Base-by-base conservation (phyloP, 2,329 filamentous ascomycete genomes). In the Stemphylium beticola region DNA sequence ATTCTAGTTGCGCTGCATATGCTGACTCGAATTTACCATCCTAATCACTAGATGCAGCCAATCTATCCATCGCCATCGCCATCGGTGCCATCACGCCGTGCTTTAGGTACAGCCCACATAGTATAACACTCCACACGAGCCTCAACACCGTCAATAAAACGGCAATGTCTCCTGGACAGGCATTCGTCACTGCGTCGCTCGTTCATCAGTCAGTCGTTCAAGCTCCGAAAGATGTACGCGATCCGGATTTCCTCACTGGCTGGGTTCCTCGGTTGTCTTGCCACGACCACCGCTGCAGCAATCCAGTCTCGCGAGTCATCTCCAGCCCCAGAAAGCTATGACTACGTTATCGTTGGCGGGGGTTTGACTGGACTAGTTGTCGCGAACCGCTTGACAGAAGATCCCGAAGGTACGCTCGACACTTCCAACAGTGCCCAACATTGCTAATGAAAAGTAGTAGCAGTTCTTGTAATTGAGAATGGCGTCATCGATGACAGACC, bases 281-380 rank as follows among this genome's bases (percentile, higher is more conserved):
- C 20, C 1, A 36, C 46, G 29, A 9, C 38, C 6, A 5, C 38
- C 3, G 46, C 29, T 9, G 46, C 38, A 11, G 29, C 3, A 15
- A 24, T 36, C 10, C 17, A 34, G 7, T 4, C 8, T 34, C 46
- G 38, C 11, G 37, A 32, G 9, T 20, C 24, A 1, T 18, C 17
- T 11, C 3, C 37, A 7, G 26, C 1, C 20, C 3, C 22, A 26
- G 2, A 18, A 9, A 36, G 20, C 2, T 65, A 64, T 38, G 65
- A 67, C 29, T 68, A 62, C 31, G 38, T 69, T 12, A 48, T 69
- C 17, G 57, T 68, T 10, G 64, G 64, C 2, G 67, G 61, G 2
- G 67, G 62, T 2, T 43, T 58, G 1, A 63, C 48, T 7, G 67
- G 67, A 1, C 34, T 65, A 5, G 57, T 64, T 3, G 57, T 67